Percentiles rank a stretch among this genome's conserved stretches.
Conservation (phyloP, 768 basidiomycete genomes). For the Strobilomyces confusus region DNA sequence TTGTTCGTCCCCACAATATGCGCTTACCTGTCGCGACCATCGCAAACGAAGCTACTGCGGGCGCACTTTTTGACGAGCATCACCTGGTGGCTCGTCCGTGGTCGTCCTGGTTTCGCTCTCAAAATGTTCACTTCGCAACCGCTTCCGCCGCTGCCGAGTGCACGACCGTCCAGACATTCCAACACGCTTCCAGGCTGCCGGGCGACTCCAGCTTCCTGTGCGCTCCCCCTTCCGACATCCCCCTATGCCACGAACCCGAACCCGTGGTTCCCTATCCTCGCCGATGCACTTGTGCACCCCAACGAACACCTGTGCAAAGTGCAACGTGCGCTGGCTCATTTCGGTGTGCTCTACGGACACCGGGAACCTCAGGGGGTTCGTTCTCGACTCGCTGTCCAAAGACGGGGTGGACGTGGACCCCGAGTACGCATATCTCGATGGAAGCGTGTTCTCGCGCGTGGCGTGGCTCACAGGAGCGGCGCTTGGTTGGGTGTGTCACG, state of each 20-base stretch:
- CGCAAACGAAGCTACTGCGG: slow-evolving; percentile 52
- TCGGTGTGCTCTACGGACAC: slow-evolving; percentile 24
- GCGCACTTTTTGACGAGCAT: slow-evolving; percentile 52
- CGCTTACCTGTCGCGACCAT: slow-evolving; percentile 51
- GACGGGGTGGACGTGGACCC: slow-evolving; percentile 35
- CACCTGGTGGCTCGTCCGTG: slow-evolving; percentile 54
- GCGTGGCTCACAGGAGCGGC: slow-evolving; percentile 50
- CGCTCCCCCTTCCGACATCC: slow-evolving; percentile 26
- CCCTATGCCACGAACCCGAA: slow-evolving; percentile 42
- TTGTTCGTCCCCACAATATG: slow-evolving; percentile 55
- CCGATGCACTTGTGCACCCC: slow-evolving; percentile 35
- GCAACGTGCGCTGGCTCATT: slow-evolving; percentile 24
- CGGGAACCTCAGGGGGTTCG: slow-evolving; percentile 35
- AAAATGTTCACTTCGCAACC: slow-evolving; percentile 40
- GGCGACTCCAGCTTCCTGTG: slow-evolving; percentile 11
- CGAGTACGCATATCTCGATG: slow-evolving; percentile 49
- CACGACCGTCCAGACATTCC: slow-evolving; percentile 16
- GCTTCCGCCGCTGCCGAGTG: slow-evolving; percentile 13
- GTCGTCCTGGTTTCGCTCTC: slow-evolving; percentile 36
- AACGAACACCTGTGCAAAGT: slow-evolving; percentile 54
- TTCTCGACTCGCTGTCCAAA: no score
- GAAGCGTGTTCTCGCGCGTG: slow-evolving; percentile 36
- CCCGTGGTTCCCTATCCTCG: slow-evolving; percentile 55
- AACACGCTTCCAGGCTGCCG: slow-evolving; percentile 22
- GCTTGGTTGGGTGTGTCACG: slow-evolving; percentile 40